phyloP scores from a whole-genome alignment of 371 early-diverging fungal species.

The Capillidium rhysosporum region DNA sequence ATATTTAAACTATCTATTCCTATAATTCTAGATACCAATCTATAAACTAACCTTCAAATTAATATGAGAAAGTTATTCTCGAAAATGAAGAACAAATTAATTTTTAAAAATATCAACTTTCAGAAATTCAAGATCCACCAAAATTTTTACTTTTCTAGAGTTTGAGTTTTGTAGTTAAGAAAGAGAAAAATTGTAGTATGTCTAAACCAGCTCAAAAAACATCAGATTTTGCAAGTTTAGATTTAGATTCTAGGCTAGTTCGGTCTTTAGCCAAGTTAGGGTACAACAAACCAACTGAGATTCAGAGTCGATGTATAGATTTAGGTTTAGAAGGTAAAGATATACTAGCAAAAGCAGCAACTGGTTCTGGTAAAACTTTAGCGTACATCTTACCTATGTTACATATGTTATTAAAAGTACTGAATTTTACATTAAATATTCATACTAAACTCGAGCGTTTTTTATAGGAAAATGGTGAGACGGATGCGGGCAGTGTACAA shows the following conservation, averaged over 20 bases:
- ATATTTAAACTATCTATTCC: too few species aligned
- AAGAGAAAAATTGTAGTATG: too few species aligned
- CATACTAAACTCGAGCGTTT: background rate
- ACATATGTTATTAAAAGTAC: conserved; percentile 63
- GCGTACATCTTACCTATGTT: conserved; percentile 91
- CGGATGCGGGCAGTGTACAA: conserved; percentile 22
- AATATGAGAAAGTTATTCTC: too few species aligned
- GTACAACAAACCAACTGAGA: conserved; percentile 70
- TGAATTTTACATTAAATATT: background rate
- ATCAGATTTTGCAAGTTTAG: too few species aligned
- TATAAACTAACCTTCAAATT: too few species aligned
- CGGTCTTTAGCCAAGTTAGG: conserved; percentile 66
- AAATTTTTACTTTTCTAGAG: too few species aligned
- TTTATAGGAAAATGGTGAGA: background rate
- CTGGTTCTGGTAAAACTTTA: conserved; percentile 98
- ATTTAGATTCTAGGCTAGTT: conserved; percentile 55
- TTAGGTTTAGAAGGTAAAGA: conserved; percentile 91
- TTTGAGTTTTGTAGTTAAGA: too few species aligned
- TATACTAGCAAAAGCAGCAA: conserved; percentile 92
- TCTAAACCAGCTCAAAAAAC: too few species aligned
- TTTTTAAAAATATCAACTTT: too few species aligned
- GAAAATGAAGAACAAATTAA: too few species aligned
- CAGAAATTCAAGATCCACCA: too few species aligned
- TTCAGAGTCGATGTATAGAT: conserved; percentile 89
- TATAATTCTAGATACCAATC: too few species aligned